phyloP scores from a whole-genome alignment of 1,284 basidiomycete genomes.

The Chalciporus sp. region DNA sequence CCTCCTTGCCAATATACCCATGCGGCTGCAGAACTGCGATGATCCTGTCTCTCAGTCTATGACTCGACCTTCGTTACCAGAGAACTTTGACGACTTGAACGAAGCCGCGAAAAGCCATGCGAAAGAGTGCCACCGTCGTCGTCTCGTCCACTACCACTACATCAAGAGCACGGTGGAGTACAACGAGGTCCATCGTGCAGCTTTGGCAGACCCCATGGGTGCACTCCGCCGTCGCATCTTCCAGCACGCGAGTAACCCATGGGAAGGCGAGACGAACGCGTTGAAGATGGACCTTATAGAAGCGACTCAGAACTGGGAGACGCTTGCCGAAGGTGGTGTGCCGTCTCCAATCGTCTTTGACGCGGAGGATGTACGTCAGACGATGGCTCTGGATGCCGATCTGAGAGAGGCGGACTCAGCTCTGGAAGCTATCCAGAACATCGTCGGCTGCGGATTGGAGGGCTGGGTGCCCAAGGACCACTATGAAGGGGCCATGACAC shows the following conservation, averaged over 20 bases:
- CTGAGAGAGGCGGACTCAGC: background rate
- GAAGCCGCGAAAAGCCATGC: background rate
- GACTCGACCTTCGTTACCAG: background rate
- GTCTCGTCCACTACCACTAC: background rate
- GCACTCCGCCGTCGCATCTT: background rate
- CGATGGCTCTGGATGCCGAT: background rate
- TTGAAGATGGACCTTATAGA: background rate
- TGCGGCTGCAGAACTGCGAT: constrained; percentile 38
- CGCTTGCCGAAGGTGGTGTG: background rate
- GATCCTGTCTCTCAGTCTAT: background rate
- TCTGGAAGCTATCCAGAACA: background rate
- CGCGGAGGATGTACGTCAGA: background rate
- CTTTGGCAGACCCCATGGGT: background rate
- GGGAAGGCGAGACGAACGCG: background rate
- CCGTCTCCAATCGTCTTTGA: background rate
- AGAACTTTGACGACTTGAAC: background rate
- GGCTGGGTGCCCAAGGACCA: background rate
- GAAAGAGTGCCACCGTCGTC: background rate
- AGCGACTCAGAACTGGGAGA: background rate
- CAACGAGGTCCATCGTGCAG: background rate
- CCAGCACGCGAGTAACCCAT: background rate
- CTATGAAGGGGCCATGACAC: background rate
- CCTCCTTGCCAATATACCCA: constrained; percentile 49
- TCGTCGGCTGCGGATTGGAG: background rate
- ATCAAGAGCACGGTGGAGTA: background rate